A percentile compares a stretch with the other conserved stretches of the same genome.
Conservation (phyloP, 768 basidiomycete genomes). For the Leucocoprinus leucothites region DNA sequence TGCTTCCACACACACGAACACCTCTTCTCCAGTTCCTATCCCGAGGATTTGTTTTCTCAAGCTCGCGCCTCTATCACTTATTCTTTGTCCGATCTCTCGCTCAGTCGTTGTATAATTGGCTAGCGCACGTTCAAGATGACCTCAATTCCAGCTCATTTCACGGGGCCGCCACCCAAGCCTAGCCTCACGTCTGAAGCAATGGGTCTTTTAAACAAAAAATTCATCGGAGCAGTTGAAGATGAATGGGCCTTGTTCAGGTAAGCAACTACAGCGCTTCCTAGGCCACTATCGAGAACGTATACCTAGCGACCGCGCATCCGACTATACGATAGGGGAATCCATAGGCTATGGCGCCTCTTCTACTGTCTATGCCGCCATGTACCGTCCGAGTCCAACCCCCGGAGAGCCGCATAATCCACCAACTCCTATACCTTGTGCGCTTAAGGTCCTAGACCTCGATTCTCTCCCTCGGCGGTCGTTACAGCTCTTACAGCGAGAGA, state of each 20-base stretch:
- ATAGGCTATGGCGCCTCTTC: constrained; percentile 94
- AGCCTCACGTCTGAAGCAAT: constrained; percentile 15
- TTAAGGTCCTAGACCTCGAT: constrained; percentile 91
- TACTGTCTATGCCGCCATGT: constrained; percentile 79
- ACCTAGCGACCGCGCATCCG: constrained; percentile 58
- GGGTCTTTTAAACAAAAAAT: constrained; percentile 25
- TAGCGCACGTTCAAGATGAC: not conserved
- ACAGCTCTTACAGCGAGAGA: constrained; percentile 77
- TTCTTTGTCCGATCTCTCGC: too few relatives aligned
- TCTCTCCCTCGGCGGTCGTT: constrained; percentile 67
- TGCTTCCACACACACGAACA: not conserved
- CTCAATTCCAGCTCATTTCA: not conserved
- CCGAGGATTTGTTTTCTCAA: not conserved
- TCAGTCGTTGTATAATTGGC: too few relatives aligned
- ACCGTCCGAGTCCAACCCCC: constrained; percentile 38
- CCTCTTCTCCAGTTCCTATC: not conserved
- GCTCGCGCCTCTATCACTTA: not conserved
- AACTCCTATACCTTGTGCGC: constrained; percentile 59
- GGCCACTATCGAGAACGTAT: constrained; percentile 12
- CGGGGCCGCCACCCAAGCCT: not conserved
- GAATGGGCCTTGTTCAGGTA: constrained; percentile 84
- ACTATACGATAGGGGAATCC: constrained; percentile 73
- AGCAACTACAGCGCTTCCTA: constrained; percentile 10
- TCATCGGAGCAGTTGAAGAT: constrained; percentile 82
- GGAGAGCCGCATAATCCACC: constrained; percentile 15